Evolutionary conservation across 345 rosid genomes (phyloP).

Genomic region (Citrus mangshanensis): DNA sequence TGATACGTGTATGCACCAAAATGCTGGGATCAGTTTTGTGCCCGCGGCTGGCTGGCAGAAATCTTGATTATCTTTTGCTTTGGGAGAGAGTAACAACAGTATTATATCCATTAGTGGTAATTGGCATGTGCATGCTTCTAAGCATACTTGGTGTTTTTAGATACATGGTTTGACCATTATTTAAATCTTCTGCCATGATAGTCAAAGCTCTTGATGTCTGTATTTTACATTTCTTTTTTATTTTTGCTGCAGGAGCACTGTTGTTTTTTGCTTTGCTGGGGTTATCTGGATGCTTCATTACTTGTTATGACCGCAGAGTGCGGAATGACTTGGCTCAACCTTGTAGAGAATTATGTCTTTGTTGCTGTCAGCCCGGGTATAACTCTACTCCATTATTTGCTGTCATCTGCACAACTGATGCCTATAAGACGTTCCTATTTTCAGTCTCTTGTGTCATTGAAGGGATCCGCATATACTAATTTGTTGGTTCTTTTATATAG

Average conservation of each 20-base stretch:
- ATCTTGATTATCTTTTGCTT: background rate
- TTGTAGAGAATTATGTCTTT: constrained; percentile 94
- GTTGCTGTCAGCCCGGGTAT: constrained; percentile 99
- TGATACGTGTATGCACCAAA: background rate
- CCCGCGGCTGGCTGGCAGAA: background rate
- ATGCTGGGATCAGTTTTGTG: background rate
- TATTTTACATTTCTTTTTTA: constrained; percentile 2
- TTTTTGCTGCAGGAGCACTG: constrained; percentile 65
- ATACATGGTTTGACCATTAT: background rate
- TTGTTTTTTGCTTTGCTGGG: constrained; percentile 97
- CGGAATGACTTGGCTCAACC: constrained; percentile 97
- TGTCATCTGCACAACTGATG: background rate
- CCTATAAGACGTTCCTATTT: background rate
- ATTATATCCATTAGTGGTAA: background rate
- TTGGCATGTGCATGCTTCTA: background rate
- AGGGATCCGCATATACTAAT: background rate
- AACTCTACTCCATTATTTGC: background rate
- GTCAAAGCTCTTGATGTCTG: background rate
- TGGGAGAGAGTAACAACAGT: background rate
- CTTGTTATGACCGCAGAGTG: constrained; percentile 97
- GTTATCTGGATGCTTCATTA: constrained; percentile 95
- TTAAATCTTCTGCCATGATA: background rate
- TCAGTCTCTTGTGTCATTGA: background rate
- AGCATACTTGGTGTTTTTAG: background rate
- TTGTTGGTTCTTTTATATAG: background rate